phyloP scores from a whole-genome alignment of 2,329 filamentous ascomycete genomes.

The Tolypocladium capitatum region DNA sequence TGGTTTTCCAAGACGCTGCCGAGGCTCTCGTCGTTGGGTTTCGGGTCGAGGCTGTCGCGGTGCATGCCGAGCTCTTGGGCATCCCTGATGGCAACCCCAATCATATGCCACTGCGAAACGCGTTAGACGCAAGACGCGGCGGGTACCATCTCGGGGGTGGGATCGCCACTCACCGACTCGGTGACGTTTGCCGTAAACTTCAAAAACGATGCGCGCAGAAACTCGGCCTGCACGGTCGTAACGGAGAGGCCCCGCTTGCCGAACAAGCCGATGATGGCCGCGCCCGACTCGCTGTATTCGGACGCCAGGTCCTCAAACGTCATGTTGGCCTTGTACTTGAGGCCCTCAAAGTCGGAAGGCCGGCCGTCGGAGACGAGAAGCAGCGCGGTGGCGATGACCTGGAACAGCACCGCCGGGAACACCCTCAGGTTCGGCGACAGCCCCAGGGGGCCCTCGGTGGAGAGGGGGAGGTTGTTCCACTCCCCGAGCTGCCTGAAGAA shows the following conservation, averaged over 20 bases:
- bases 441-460: conserved; percentile 34
- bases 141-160: not conserved
- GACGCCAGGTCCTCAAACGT: conserved; percentile 46
- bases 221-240: conserved; percentile 43
- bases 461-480: conserved; percentile 41
- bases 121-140: not conserved
- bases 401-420: conserved; percentile 47
- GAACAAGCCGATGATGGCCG: conserved; percentile 37
- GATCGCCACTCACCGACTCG: conserved; percentile 29
- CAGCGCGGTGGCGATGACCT: conserved; percentile 41
- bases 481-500: conserved; percentile 37
- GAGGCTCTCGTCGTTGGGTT: conserved; percentile 28
- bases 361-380: conserved; percentile 35
- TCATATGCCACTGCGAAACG: conserved; percentile 34
- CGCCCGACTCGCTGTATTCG: conserved; percentile 47
- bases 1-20: conserved; percentile 40
- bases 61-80: conserved; percentile 51
- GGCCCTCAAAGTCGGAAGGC: conserved; percentile 35
- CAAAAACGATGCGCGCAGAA: conserved; percentile 40
- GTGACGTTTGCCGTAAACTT: conserved; percentile 47
- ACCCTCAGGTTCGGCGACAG: conserved; percentile 37
- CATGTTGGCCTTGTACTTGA: conserved; percentile 47
- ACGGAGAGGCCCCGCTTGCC: conserved; percentile 44
- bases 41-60: conserved; percentile 37
- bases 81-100: conserved; percentile 44